Evolutionary conservation across 208 protist genomes (phyloP).

Genomic region (Crithidia mellificae): DNA sequence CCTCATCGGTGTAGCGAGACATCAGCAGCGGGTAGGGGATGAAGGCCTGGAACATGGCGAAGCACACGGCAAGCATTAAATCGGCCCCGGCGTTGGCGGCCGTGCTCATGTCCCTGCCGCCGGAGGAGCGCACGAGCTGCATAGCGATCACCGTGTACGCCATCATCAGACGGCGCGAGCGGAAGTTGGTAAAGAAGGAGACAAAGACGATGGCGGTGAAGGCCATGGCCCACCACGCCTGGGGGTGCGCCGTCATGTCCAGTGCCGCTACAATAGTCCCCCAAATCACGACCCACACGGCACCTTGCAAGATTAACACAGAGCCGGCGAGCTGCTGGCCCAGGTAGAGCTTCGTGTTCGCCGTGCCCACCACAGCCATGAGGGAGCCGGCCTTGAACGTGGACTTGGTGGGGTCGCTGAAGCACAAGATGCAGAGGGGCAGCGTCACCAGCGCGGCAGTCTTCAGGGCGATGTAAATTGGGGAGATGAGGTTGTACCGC

Average conservation of each 20-base stretch:
- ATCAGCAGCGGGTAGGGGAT: conserved; percentile 48
- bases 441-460: conserved; percentile 33
- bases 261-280: conserved; percentile 34
- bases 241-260: conserved; percentile 22
- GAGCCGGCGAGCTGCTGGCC: conserved; percentile 44
- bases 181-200: conserved; percentile 45
- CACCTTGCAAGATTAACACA: conserved; percentile 31
- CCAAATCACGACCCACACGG: conserved; percentile 43
- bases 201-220: conserved; percentile 42
- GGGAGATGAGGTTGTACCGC: conserved; percentile 23
- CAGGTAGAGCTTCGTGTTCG: conserved; percentile 40
- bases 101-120: not conserved
- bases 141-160: conserved; percentile 46
- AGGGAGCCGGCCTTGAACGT: conserved; percentile 33
- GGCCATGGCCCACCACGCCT: conserved; percentile 48
- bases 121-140: conserved; percentile 39
- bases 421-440: conserved; percentile 31
- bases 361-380: conserved; percentile 28
- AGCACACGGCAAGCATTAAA: conserved; percentile 39
- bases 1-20: conserved; percentile 31
- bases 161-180: conserved; percentile 37
- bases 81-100: conserved; percentile 34
- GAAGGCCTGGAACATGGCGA: conserved; percentile 41
- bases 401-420: conserved; percentile 21
- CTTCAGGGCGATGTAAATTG: conserved; percentile 36